Conservation (phyloP, 1,284 basidiomycete species). For the Bondarzewia mesenterica region DNA sequence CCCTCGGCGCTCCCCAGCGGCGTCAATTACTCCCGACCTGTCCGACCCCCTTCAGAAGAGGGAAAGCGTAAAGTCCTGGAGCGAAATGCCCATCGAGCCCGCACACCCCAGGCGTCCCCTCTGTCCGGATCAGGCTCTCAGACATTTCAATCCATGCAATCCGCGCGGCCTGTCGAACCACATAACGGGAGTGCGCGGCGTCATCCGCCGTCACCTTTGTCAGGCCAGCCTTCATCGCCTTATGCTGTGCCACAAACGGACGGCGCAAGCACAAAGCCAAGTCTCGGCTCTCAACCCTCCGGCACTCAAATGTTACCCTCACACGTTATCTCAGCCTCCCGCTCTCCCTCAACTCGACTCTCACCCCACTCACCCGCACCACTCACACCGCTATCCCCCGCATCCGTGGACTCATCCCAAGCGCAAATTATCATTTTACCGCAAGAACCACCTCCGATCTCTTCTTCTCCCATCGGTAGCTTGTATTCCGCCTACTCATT, state of each 20-base stretch:
- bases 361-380: constrained; percentile 12
- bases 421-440: constrained; percentile 4
- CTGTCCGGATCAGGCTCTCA: neutral
- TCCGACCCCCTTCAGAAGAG: constrained; percentile 40
- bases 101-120: constrained; percentile 9
- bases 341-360: constrained; percentile 7
- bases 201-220: neutral
- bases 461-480: constrained; percentile 32
- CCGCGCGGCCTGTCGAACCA: constrained; percentile 2
- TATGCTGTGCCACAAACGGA: no score
- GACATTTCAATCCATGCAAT: neutral
- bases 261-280: no score
- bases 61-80: constrained; percentile 54
- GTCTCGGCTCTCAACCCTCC: no score
- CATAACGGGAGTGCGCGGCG: neutral
- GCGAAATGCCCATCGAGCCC: constrained; percentile 37
- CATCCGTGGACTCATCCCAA: constrained; percentile 1
- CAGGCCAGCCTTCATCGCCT: constrained; percentile 1
- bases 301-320: constrained; percentile 1
- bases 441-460: constrained; percentile 6
- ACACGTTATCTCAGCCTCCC: constrained; percentile 16
- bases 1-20: constrained; percentile 15
- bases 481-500: constrained; percentile 61
- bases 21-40: constrained; percentile 49
- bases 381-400: constrained; percentile 3